These are phyloP conservation scores for Clavispora carvajalis DNA, from an alignment of 805 yeast species.

Conservation along the genomic window DNA sequence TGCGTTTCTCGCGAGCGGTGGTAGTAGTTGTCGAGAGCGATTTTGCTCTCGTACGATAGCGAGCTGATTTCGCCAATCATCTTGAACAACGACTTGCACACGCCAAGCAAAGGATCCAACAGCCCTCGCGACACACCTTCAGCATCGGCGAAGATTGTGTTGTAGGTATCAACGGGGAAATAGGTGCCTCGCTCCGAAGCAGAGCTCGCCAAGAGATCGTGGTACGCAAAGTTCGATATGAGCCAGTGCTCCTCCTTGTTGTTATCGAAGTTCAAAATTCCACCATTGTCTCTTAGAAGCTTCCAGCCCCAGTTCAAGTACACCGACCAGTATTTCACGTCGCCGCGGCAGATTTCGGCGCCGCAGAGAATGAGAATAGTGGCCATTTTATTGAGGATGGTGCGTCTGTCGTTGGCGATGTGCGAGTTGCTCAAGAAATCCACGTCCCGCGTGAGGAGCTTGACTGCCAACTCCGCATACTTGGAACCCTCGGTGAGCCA, in stretches of 20 bases:
- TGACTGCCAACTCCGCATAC: slow-evolving; percentile 44
- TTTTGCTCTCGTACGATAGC: slow-evolving; percentile 49
- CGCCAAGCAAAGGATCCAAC: slow-evolving; percentile 68
- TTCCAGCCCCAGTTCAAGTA: slow-evolving; percentile 63
- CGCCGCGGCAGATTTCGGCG: slow-evolving; percentile 82
- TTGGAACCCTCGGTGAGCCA: slow-evolving; percentile 45
- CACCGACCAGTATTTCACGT: slow-evolving; percentile 68
- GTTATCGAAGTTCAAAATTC: slow-evolving; percentile 46
- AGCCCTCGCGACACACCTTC: slow-evolving; percentile 34
- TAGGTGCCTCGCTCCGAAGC: slow-evolving; percentile 57
- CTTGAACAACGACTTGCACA: slow-evolving; percentile 62
- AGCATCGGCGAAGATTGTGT: slow-evolving; percentile 39
- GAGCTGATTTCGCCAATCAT: slow-evolving; percentile 64
- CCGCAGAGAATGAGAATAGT: slow-evolving; percentile 63
- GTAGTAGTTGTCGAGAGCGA: slow-evolving; percentile 14
- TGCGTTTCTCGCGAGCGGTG: neutral
- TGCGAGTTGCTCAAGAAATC: slow-evolving; percentile 19
- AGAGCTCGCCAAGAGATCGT: slow-evolving; percentile 66
- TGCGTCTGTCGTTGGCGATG: slow-evolving; percentile 24
- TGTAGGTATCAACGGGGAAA: slow-evolving; percentile 58
- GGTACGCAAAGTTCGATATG: slow-evolving; percentile 74
- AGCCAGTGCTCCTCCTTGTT: slow-evolving; percentile 66
- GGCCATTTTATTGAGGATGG: slow-evolving; percentile 49
- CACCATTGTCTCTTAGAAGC: slow-evolving; percentile 57
- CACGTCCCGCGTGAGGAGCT: slow-evolving; percentile 27